These are phyloP conservation scores for Haplosporangium sp. DNA, from an alignment of 371 early-diverging fungal genomes.

Conservation along the genomic window DNA sequence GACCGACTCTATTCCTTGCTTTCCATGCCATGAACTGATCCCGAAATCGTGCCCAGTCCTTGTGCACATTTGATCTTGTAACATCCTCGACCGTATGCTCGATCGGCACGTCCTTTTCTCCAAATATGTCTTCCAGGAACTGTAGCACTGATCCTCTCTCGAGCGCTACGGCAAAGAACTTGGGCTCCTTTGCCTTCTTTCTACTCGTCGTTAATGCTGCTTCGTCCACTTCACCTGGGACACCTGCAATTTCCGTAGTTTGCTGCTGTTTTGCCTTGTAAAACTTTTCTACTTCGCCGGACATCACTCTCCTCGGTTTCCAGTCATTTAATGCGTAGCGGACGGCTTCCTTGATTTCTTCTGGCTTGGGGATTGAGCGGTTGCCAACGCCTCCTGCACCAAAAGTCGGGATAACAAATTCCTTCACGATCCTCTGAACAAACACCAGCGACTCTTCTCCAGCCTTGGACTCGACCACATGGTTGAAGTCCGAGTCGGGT, in stretches of 20 bases:
- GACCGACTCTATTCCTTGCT: slow-evolving; percentile 27
- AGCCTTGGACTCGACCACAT: slow-evolving; percentile 64
- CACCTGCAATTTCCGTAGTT: neutral
- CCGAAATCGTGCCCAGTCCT: slow-evolving; percentile 6
- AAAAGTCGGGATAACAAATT: slow-evolving; percentile 48
- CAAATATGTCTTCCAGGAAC: slow-evolving; percentile 46
- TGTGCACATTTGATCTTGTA: neutral
- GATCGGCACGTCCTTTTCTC: neutral
- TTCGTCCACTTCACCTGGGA: neutral
- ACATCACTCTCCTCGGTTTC: slow-evolving; percentile 37
- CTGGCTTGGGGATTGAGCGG: slow-evolving; percentile 35
- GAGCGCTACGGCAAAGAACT: slow-evolving; percentile 57
- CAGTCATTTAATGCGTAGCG: slow-evolving; percentile 52
- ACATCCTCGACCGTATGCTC: neutral
- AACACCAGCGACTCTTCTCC: slow-evolving; percentile 55
- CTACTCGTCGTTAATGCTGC: neutral
- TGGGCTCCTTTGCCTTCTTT: slow-evolving; percentile 33
- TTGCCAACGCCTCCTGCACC: slow-evolving; percentile 44
- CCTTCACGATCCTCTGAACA: slow-evolving; percentile 55
- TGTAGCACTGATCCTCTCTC: slow-evolving; percentile 22
- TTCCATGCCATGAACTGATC: slow-evolving; percentile 25
- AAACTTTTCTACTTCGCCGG: slow-evolving; percentile 43
- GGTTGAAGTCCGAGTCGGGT: slow-evolving; percentile 60
- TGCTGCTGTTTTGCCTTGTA: slow-evolving; percentile 7
- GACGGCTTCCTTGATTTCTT: slow-evolving; percentile 56